Base-by-base conservation (phyloP, 441 rosid genomes). In the Melastoma candidum region DNA sequence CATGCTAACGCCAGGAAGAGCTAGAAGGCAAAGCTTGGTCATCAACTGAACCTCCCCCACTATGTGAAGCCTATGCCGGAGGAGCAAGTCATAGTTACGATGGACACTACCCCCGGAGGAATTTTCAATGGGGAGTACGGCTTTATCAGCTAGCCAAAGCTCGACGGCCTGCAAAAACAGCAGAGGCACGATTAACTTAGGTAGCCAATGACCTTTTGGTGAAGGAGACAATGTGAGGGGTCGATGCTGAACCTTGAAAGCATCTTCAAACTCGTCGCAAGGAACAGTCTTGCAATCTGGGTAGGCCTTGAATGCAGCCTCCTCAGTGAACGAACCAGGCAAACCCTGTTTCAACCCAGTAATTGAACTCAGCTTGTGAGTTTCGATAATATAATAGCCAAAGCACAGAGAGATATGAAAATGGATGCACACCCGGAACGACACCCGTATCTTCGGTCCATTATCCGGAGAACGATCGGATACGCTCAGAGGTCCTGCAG, bases 31-130 rank as follows among this genome's bases (percentile, higher is more conserved):
- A 58, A 74, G 61, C 59, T 76, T 61, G 43, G 64, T 49, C 29
- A 61, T 48, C 59, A 81, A 53, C 74, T 70, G 77, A 47, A 81
- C 84, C 65, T 81, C 82, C 45, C 84, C 75, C 7, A 74, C 76
- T 48, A 78, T 81, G 68, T 81, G 84, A 54, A 81, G 84, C 60
- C 80, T 72, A 49, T 81, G 87, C 11, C 80, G 80, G 39, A 76
- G 82, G 53, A 81, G 80, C 46, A 81, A 64, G 56, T 81, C 84
- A 59, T 78, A 81, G 61, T 74, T 78, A 36, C 78, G 77, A 54
- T 81, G 87, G 54, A 78, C 71, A 71, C 80, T 76, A 56, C 84
- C 82, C 8, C 74, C 68, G 0, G 71, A 63, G 50, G 84, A 70
- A 63, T 58, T 74, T 64, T 78, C 82, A 58, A 76, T 71, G 4